Evolutionary conservation across 1,284 basidiomycete genomes (phyloP), one percentile per base, ranked within the genome.

Genomic region (Puccinia horiana): DNA sequence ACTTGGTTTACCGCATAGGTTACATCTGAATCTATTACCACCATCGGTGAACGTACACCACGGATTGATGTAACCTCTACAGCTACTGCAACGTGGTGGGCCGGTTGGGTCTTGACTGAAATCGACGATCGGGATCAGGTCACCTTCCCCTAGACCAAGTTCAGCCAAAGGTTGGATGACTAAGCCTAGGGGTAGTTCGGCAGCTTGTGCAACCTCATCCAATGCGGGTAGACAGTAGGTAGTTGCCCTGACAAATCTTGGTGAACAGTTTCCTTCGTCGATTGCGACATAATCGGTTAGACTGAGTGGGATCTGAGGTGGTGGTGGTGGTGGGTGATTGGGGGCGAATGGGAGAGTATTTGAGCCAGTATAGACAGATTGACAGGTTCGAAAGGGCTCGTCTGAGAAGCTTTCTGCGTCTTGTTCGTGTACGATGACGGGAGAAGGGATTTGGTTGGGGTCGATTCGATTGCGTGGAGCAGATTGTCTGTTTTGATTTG

Each of bases 51-150:
- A 99, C 44, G 90, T 89, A 86, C 93, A 95, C 95, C 95, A 99
- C 0, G 96, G 92, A 86, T 98, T 99, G 85, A 99, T 90, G 87
- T 99, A 99, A 0, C 90, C 94, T 84, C 94, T 90, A 88, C 97
- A 99, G 65, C 91, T 89, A 77, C 90, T 91, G 86, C 97, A 99
- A 52, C 97, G 90, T 18, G 93, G 91, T 20, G 96, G 97, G 12
- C 95, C 96, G 11, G 87, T 86, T 63, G 84, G 93, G 89, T 86
- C 79, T 29, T 74, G 89, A 87, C 63, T 91, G 58, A 86, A 89
- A 82, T 87, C 87, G 11, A 98, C 91, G 5, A 95, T 85, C 0
- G 96, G 95, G 8, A 99, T 89, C 0, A 91, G 89, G 69, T 93
- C 95, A 37, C 85, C 86, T 52, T 87, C 86, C 73, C 92, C 90